Conservation (phyloP, 495 filamentous ascomycete species). For the Lophiostoma macrostomum region DNA sequence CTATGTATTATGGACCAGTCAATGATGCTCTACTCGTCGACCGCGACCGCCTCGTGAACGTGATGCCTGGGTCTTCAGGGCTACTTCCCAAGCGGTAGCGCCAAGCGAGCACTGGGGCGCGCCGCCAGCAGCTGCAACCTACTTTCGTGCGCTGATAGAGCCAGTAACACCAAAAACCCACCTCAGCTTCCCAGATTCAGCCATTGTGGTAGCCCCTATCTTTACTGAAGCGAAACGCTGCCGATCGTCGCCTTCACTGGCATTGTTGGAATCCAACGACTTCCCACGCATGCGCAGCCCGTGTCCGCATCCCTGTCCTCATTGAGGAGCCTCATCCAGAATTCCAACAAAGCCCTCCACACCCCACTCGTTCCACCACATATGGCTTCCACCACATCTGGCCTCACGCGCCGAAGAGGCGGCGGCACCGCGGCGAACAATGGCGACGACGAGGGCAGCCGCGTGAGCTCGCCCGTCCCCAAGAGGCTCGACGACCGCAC, state of each 20-base stretch:
- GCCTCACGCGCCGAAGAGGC: conserved; percentile 74
- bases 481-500: conserved; percentile 60
- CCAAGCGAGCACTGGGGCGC: conserved; percentile 21
- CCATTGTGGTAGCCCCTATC: conserved; percentile 6
- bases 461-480: conserved; percentile 66
- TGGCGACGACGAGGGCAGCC: conserved; percentile 58
- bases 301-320: conserved; percentile 22
- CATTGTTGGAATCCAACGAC: not conserved
- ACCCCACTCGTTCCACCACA: conserved; percentile 21
- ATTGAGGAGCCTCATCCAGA: conserved; percentile 19
- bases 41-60: too few relatives aligned
- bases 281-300: conserved; percentile 23
- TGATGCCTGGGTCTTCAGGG: too few relatives aligned
- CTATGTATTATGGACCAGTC: conserved; percentile 19
- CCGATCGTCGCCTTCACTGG: not conserved
- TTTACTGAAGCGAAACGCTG: not conserved
- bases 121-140: not conserved
- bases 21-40: too few relatives aligned
- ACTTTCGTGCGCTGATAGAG: conserved; percentile 2
- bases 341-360: conserved; percentile 20
- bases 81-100: not conserved
- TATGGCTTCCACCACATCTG: conserved; percentile 41
- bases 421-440: conserved; percentile 57
- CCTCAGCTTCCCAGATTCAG: conserved; percentile 1
- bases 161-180: conserved; percentile 8